phyloP scores from a whole-genome alignment of 129 eudicot genomes.

The Ambrosia artemisiifolia region DNA sequence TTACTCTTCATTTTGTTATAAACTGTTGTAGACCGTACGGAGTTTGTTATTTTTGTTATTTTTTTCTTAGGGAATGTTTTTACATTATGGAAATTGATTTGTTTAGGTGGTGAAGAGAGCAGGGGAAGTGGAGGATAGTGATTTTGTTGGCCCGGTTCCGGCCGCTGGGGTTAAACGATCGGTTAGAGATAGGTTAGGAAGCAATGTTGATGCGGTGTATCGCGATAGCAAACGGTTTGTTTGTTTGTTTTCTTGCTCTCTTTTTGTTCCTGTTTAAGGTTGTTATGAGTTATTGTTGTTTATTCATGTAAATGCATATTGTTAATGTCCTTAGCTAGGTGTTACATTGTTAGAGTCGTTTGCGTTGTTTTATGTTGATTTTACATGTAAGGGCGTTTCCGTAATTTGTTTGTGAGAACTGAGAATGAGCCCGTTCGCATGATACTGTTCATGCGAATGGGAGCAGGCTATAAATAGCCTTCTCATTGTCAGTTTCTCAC shows the following conservation, averaged over 20 bases:
- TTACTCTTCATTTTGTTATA: neutral
- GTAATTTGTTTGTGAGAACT: no score
- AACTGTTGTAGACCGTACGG: neutral
- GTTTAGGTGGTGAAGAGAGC: slow-evolving; percentile 78
- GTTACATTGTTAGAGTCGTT: no score
- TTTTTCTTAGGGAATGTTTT: neutral
- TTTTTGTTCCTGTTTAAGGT: neutral
- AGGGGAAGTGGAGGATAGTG: slow-evolving; percentile 38
- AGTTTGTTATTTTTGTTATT: neutral
- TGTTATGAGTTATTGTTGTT: neutral
- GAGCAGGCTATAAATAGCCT: no score
- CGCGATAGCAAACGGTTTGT: slow-evolving; percentile 52
- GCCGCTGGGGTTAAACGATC: slow-evolving; percentile 67
- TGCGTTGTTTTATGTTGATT: no score
- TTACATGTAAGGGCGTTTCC: no score
- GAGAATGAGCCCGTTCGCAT: no score
- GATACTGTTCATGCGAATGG: no score
- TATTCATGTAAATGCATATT: neutral
- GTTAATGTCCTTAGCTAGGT: no score
- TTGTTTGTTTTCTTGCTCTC: neutral
- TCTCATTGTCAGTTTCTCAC: no score
- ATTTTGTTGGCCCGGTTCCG: slow-evolving; percentile 25
- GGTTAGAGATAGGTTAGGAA: slow-evolving; percentile 71
- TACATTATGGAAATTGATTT: slow-evolving; percentile 5
- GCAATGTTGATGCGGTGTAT: slow-evolving; percentile 38